These are phyloP conservation scores for Diutina scorzettiae DNA, from an alignment of 1,139 yeast species.

Conservation along the genomic window DNA sequence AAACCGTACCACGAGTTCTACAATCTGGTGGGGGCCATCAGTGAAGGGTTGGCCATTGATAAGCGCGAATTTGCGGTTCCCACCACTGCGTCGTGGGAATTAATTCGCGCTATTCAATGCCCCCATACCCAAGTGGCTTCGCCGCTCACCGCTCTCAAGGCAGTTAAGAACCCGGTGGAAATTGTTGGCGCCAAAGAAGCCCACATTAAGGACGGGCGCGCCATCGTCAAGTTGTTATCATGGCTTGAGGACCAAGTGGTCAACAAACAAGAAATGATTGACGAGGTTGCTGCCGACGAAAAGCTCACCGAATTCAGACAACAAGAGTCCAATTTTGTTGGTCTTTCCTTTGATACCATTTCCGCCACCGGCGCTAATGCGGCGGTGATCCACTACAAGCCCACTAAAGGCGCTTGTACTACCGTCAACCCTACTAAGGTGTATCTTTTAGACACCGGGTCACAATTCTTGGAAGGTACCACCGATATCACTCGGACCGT, in stretches of 20 bases:
- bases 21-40: constrained; percentile 32
- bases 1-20: constrained; percentile 48
- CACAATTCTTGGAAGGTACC: constrained; percentile 90
- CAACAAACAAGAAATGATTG: constrained; percentile 44
- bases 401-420: constrained; percentile 48
- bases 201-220: constrained; percentile 81
- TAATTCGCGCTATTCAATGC: constrained; percentile 41
- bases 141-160: constrained; percentile 62
- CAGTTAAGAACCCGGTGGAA: constrained; percentile 66
- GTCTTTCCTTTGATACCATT: constrained; percentile 84
- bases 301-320: constrained; percentile 56
- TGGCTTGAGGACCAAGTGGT: constrained; percentile 71
- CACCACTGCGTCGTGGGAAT: constrained; percentile 62
- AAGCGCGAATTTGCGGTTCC: constrained; percentile 46
- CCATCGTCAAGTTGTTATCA: constrained; percentile 64
- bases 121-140: constrained; percentile 39
- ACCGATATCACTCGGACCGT: constrained; percentile 93
- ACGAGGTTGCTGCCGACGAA: constrained; percentile 71
- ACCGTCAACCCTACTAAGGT: constrained; percentile 66
- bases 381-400: constrained; percentile 86
- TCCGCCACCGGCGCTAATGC: constrained; percentile 91
- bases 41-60: constrained; percentile 29
- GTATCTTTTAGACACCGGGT: constrained; percentile 85
- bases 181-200: constrained; percentile 65
- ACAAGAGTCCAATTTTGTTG: constrained; percentile 52